A percentile compares a stretch with the other conserved stretches of the same genome.
These are phyloP conservation scores for Penicillium mononematosum DNA, from an alignment of 495 filamentous ascomycete genomes.

Conservation along the genomic window DNA sequence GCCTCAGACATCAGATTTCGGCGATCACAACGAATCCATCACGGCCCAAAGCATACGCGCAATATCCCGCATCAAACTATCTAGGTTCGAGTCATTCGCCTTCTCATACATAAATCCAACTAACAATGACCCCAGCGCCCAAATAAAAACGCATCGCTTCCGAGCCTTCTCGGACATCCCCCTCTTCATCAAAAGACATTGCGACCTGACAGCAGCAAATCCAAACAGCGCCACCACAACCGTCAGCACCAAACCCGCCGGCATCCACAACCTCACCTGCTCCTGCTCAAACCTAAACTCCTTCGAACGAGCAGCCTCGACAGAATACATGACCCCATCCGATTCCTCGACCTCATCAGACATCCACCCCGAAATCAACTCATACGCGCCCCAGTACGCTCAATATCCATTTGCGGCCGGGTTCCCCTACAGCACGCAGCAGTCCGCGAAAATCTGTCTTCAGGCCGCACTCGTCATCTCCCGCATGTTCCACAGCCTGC, in stretches of 20 bases:
- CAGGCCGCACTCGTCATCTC: conserved; percentile 52
- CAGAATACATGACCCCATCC: conserved; percentile 40
- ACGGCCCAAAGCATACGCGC: conserved; percentile 52
- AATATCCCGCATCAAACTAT: conserved; percentile 58
- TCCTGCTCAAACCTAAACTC: conserved; percentile 36
- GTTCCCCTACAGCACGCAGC: conserved; percentile 52
- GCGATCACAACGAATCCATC: conserved; percentile 43
- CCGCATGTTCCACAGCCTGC: conserved; percentile 50
- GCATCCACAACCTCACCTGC: conserved; percentile 34
- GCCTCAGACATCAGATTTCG: conserved; percentile 39
- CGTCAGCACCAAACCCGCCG: conserved; percentile 30
- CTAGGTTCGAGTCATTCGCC: conserved; percentile 38
- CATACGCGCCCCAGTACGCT: conserved; percentile 25
- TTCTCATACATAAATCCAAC: neutral
- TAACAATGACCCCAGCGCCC: conserved; percentile 42
- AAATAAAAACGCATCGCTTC: conserved; percentile 61
- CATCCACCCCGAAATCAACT: conserved; percentile 35
- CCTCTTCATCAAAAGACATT: conserved; percentile 58
- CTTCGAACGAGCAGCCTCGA: conserved; percentile 36
- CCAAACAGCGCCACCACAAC: conserved; percentile 26
- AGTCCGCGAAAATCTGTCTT: conserved; percentile 56
- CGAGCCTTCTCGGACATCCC: conserved; percentile 60
- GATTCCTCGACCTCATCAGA: conserved; percentile 39
- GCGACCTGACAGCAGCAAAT: conserved; percentile 49
- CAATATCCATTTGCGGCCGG: conserved; percentile 37